Evolutionary conservation across 73 alveolate genomes (phyloP), one percentile per base, ranked within the genome.

Genomic region (Tetrahymena borealis): DNA sequence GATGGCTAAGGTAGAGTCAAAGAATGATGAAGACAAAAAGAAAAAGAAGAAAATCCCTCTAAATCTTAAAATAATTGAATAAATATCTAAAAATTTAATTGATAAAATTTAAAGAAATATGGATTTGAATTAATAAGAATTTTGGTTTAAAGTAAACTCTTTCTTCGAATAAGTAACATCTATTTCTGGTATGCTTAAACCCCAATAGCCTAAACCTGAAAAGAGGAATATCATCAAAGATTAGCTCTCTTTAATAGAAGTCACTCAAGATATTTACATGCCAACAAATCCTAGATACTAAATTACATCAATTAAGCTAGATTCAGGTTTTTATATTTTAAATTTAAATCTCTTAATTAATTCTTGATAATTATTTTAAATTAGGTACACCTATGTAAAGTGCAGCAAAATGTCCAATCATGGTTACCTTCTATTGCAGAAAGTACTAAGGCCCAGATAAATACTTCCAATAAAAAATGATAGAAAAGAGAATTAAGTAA

Each of bases 321-420:
- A 97, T 37, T 94, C 97, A 39, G 99, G 85, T 60, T 24, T 24
- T 24, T 60, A 7, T 3, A 12, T 1, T 60, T 15, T 9, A 24
- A 7, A 60, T 24, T 15, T n/a, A 60, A 15, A 7, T 60, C 0
- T 60, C 28, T 24, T 24, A 2, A 3, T 6, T 15, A 1, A n/a
- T 3, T 4, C 3, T 60, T 60, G n/a, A 0, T n/a, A 2, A n/a
- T 60, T 39, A 95, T 91, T n/a, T n/a, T n/a, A 93, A 90, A 94
- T 2, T 95, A 60, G 85, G 99, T 3, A 96, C 98, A 38, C 99
- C 99, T 20, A 97, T 98, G 98, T 96, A 98, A 90, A 96, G 99
- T 91, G 99, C 99, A 28, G 98, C 98, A 40, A 97, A 98, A 90
- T 98, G 98, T 33, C 99, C 99, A 1, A 97, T 98, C 92, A 90